Conservation (phyloP, 2,329 filamentous ascomycete species). For the Trichoderma atroviride region DNA sequence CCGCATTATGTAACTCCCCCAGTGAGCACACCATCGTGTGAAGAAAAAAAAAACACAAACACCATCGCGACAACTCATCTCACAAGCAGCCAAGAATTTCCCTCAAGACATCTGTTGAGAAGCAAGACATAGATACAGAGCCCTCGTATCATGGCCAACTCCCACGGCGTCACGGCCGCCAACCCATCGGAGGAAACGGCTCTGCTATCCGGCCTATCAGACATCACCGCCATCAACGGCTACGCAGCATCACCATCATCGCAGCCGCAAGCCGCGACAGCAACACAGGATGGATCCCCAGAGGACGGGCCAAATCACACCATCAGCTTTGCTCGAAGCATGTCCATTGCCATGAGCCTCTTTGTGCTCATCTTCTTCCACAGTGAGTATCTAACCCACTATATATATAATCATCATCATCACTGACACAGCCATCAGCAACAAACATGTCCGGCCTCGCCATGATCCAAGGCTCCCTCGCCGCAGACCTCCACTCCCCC, state of each 20-base stretch:
- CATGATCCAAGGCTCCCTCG: conserved; percentile 77
- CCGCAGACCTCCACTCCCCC: conserved; percentile 73
- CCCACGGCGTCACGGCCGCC: not conserved
- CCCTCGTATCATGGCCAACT: not conserved
- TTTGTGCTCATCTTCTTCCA: conserved; percentile 37
- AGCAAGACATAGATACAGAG: not conserved
- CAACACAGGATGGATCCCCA: not conserved
- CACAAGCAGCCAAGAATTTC: not conserved
- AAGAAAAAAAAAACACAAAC: not conserved
- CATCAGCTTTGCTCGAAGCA: not conserved
- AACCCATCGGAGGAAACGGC: conserved; percentile 8
- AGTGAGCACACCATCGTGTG: not conserved
- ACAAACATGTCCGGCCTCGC: conserved; percentile 80
- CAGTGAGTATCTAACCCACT: not conserved
- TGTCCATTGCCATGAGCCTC: conserved; percentile 26
- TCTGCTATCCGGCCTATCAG: not conserved
- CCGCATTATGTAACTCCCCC: not conserved
- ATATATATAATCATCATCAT: not conserved
- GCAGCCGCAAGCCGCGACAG: not conserved
- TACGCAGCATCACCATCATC: not conserved
- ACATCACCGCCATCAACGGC: not conserved
- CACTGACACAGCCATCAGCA: conserved; percentile 44
- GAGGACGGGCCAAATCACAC: not conserved
- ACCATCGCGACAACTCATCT: not conserved
- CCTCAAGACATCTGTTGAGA: not conserved